These are phyloP conservation scores for Garcia nutans DNA, from an alignment of 345 rosid species.

Conservation along the genomic window DNA sequence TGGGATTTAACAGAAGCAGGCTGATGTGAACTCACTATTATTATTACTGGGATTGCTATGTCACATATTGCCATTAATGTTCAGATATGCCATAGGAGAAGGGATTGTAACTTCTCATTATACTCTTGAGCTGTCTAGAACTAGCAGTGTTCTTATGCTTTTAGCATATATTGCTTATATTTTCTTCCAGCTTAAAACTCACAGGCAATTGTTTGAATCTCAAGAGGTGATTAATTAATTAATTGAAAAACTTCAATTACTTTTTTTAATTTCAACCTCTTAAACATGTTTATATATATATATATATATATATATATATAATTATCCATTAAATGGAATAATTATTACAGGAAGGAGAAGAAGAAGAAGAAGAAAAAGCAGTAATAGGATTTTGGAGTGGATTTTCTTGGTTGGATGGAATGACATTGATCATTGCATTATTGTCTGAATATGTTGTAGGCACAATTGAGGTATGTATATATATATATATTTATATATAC, in stretches of 20 bases:
- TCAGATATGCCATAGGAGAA: slow-evolving; percentile 42
- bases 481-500: no score
- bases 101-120: slow-evolving; percentile 25
- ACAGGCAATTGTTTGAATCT: slow-evolving; percentile 56
- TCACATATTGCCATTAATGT: slow-evolving; percentile 69
- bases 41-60: slow-evolving; percentile 73
- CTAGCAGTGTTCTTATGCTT: slow-evolving; percentile 81
- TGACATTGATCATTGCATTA: slow-evolving; percentile 76
- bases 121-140: slow-evolving; percentile 67
- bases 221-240: slow-evolving; percentile 40
- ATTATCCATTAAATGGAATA: background rate
- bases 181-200: slow-evolving; percentile 81
- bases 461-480: slow-evolving; percentile 68
- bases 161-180: slow-evolving; percentile 63
- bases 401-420: slow-evolving; percentile 64
- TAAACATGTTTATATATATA: background rate
- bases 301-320: no score
- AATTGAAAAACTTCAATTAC: background rate
- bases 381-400: slow-evolving; percentile 84
- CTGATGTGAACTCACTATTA: slow-evolving; percentile 74
- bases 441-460: slow-evolving; percentile 85
- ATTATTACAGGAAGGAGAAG: slow-evolving; percentile 32
- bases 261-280: background rate
- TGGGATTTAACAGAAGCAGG: slow-evolving; percentile 61
- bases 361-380: slow-evolving; percentile 37